These are phyloP conservation scores for Metarhizium robertsii DNA, from an alignment of 2,329 filamentous ascomycete species.

Conservation along the genomic window DNA sequence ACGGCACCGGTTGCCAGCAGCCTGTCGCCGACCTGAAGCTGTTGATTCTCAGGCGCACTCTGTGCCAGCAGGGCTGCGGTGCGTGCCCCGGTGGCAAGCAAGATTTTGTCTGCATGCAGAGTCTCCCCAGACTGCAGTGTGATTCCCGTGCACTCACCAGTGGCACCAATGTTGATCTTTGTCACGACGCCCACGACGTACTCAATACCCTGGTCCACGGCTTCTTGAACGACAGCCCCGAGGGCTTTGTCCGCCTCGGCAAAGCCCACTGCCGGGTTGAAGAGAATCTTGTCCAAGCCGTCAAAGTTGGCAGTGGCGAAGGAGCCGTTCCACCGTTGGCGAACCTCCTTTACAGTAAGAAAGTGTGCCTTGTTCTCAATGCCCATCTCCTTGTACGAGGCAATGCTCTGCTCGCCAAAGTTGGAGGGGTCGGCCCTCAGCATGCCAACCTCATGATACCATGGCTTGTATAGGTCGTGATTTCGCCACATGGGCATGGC, in stretches of 20 bases:
- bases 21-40: conserved; percentile 42
- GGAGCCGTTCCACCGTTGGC: conserved; percentile 43
- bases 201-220: conserved; percentile 43
- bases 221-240: conserved; percentile 41
- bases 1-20: conserved; percentile 47
- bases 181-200: conserved; percentile 43
- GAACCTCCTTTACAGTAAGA: conserved; percentile 41
- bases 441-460: conserved; percentile 52
- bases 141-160: conserved; percentile 40
- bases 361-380: conserved; percentile 30
- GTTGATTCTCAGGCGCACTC: conserved; percentile 35
- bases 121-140: conserved; percentile 33
- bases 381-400: conserved; percentile 24
- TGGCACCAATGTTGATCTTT: conserved; percentile 34
- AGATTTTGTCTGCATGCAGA: conserved; percentile 40
- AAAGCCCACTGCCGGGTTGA: conserved; percentile 51
- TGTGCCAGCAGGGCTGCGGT: conserved; percentile 44
- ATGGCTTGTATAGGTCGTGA: conserved; percentile 40
- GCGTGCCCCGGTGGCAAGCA: conserved; percentile 48
- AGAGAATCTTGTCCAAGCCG: conserved; percentile 43
- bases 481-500: conserved; percentile 30
- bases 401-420: conserved; percentile 34
- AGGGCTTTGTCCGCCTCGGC: conserved; percentile 49
- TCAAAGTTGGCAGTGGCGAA: conserved; percentile 49
- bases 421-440: conserved; percentile 29